phyloP scores from a whole-genome alignment of 1,139 yeast species.

The Suhomyces terraborum region DNA sequence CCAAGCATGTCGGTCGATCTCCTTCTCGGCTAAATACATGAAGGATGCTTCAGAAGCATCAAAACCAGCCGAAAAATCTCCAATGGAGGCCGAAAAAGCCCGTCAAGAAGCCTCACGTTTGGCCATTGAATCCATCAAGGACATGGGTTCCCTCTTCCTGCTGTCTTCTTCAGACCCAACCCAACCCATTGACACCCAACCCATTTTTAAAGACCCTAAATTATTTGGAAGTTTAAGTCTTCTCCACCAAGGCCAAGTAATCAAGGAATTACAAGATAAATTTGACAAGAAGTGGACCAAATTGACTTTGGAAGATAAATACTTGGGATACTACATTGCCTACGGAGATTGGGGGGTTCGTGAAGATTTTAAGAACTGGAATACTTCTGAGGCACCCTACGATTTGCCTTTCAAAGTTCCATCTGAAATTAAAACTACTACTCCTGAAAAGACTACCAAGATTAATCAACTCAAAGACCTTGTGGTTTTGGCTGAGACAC shows the following conservation, averaged over 20 bases:
- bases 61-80: constrained; percentile 3
- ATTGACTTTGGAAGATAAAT: constrained; percentile 46
- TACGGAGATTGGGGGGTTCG: constrained; percentile 69
- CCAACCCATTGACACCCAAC: constrained; percentile 56
- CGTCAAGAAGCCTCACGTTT: constrained; percentile 41
- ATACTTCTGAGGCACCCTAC: constrained; percentile 41
- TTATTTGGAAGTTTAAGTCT: constrained; percentile 48
- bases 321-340: constrained; percentile 56
- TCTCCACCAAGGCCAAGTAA: constrained; percentile 60
- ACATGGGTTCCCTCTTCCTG: constrained; percentile 43
- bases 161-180: constrained; percentile 33
- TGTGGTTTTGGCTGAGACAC: constrained; percentile 50
- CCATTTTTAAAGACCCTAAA: constrained; percentile 50
- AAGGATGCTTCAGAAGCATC: background rate
- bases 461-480: constrained; percentile 35
- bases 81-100: constrained; percentile 22
- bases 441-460: constrained; percentile 27
- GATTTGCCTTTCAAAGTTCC: constrained; percentile 61
- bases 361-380: constrained; percentile 54
- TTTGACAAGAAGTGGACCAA: constrained; percentile 56
- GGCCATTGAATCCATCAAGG: constrained; percentile 47
- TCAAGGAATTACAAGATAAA: constrained; percentile 53
- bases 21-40: background rate
- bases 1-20: background rate
- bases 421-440: constrained; percentile 26